phyloP scores from a whole-genome alignment of 192 early-diverging fungal species.

The Allomyces macrogynus region DNA sequence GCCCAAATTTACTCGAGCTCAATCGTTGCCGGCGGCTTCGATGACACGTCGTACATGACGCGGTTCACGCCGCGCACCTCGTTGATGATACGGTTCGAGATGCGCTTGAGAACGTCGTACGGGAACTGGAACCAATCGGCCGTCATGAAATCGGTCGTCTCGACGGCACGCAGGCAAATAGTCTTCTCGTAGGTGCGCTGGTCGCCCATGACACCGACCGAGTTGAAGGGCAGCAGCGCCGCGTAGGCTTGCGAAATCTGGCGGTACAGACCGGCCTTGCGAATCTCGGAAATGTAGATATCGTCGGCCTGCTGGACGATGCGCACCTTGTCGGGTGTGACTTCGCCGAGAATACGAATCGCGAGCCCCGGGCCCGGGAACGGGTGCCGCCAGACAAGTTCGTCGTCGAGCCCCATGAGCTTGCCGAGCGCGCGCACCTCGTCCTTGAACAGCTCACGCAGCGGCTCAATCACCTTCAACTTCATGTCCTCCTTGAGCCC shows the following conservation, averaged over 20 bases:
- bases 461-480: constrained; percentile 90
- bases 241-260: constrained; percentile 97
- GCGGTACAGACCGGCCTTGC: constrained; percentile 87
- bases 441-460: constrained; percentile 97
- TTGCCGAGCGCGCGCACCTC: constrained; percentile 93
- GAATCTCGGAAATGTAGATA: constrained; percentile 99
- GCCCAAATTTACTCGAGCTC: constrained; percentile 67
- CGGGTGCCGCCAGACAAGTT: constrained; percentile 94
- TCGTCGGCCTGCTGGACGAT: constrained; percentile 89
- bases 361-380: constrained; percentile 99
- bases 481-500: constrained; percentile 93
- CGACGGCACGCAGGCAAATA: constrained; percentile 89
- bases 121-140: constrained; percentile 90
- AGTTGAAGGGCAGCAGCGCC: constrained; percentile 78
- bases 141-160: constrained; percentile 96
- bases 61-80: constrained; percentile 97
- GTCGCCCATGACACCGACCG: constrained; percentile 99
- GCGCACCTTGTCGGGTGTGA: constrained; percentile 74
- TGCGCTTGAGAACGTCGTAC: constrained; percentile 67
- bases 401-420: constrained; percentile 73
- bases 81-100: constrained; percentile 91
- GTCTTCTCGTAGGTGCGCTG: constrained; percentile 97
- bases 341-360: constrained; percentile 91
- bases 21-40: constrained; percentile 96
- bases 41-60: constrained; percentile 88